These are phyloP conservation scores for Pythium graminicola DNA, from an alignment of 352 stramenopile species.

Conservation along the genomic window DNA sequence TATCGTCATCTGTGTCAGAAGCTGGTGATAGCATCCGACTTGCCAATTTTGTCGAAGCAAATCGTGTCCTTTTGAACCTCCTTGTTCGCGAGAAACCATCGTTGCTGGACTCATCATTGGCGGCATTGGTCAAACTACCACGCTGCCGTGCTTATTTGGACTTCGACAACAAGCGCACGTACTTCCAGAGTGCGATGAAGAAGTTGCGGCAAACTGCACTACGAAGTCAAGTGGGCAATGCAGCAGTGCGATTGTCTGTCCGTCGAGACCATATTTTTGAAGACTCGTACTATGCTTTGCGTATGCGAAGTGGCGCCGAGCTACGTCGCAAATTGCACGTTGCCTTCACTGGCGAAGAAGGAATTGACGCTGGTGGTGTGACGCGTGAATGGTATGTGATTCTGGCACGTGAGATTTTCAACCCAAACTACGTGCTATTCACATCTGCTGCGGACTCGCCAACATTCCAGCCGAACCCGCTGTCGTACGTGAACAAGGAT, in stretches of 20 bases:
- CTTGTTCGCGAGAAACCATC: constrained; percentile 95
- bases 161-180: constrained; percentile 99
- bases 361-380: constrained; percentile 97
- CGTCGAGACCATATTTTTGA: constrained; percentile 97
- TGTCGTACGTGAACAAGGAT: constrained; percentile 98
- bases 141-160: constrained; percentile 94
- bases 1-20: constrained; percentile 40
- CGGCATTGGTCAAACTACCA: constrained; percentile 93
- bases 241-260: constrained; percentile 85
- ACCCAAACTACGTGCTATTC: constrained; percentile 99
- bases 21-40: constrained; percentile 74
- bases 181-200: constrained; percentile 96
- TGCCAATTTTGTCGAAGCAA: constrained; percentile 91
- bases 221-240: constrained; percentile 88
- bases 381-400: constrained; percentile 99
- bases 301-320: constrained; percentile 95
- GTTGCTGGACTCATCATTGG: constrained; percentile 94
- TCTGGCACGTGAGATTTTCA: constrained; percentile 99
- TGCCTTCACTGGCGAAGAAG: constrained; percentile 97
- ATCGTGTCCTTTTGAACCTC: constrained; percentile 96
- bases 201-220: constrained; percentile 80
- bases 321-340: constrained; percentile 96
- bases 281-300: constrained; percentile 97
- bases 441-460: constrained; percentile 97
- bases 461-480: constrained; percentile 98